phyloP scores from a whole-genome alignment of 1,284 basidiomycete species.

The Inonotus obliquus region DNA sequence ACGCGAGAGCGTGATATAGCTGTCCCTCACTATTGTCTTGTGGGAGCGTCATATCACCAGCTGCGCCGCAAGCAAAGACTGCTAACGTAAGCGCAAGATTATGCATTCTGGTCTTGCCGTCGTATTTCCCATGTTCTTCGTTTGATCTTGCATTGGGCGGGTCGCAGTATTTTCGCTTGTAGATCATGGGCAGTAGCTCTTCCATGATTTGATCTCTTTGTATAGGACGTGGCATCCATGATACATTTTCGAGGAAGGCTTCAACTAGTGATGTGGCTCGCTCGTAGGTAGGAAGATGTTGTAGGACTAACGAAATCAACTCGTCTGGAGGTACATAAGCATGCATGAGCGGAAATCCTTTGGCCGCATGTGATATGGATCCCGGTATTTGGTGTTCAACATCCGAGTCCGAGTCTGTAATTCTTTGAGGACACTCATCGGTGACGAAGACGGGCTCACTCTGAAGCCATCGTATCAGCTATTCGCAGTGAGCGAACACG shows the following conservation, averaged over 20 bases:
- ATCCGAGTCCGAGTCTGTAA: too few relatives aligned
- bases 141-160: not conserved
- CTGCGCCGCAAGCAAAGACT: constrained; percentile 52
- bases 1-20: constrained; percentile 49
- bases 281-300: constrained; percentile 13
- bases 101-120: constrained; percentile 23
- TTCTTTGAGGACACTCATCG: too few relatives aligned
- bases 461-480: too few relatives aligned
- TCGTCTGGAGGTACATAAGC: too few relatives aligned
- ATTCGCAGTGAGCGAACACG: too few relatives aligned
- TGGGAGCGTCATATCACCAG: constrained; percentile 46
- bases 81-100: constrained; percentile 55
- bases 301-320: too few relatives aligned
- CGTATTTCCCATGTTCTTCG: not conserved
- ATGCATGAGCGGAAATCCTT: too few relatives aligned
- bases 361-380: too few relatives aligned
- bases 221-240: constrained; percentile 11
- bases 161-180: not conserved
- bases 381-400: too few relatives aligned
- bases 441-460: too few relatives aligned
- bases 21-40: constrained; percentile 37
- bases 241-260: constrained; percentile 13
- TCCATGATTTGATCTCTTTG: constrained; percentile 16
- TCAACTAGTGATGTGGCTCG: constrained; percentile 13
- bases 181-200: constrained; percentile 10